Evolutionary conservation across 495 filamentous ascomycete species (phyloP).

Genomic region (Penicillium cinerascens): DNA sequence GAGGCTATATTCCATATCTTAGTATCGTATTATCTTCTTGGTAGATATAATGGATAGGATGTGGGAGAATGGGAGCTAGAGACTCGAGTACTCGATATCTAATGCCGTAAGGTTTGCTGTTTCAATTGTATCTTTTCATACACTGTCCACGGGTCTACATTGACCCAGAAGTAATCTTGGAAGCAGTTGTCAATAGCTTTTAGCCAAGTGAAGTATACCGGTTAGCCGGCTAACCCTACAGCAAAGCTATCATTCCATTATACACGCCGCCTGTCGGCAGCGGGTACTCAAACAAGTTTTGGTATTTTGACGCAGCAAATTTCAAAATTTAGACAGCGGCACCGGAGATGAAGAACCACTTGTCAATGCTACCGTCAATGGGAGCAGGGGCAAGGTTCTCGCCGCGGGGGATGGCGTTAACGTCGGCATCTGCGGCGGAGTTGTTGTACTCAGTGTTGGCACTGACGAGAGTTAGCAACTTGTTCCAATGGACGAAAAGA

Average conservation of each 20-base stretch:
- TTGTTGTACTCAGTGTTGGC: slow-evolving; percentile 69
- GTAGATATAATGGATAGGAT: too few species aligned
- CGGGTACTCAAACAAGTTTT: slow-evolving; percentile 16
- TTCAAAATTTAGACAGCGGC: slow-evolving; percentile 68
- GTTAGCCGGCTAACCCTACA: background rate
- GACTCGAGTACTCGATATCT: too few species aligned
- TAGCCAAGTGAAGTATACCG: background rate
- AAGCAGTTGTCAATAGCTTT: background rate
- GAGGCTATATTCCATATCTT: too few species aligned
- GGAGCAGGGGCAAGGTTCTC: slow-evolving; percentile 80
- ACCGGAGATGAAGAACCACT: slow-evolving; percentile 99
- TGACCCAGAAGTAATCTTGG: too few species aligned
- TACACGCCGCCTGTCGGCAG: slow-evolving; percentile 5
- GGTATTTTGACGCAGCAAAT: slow-evolving; percentile 10
- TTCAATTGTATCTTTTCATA: too few species aligned
- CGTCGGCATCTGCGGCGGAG: slow-evolving; percentile 58
- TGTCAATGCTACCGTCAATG: slow-evolving; percentile 96
- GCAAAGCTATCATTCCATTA: slow-evolving; percentile 7
- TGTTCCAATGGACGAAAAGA: background rate
- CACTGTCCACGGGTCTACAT: too few species aligned
- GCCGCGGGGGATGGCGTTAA: slow-evolving; percentile 65
- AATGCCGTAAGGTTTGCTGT: too few species aligned
- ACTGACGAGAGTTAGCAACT: slow-evolving; percentile 47
- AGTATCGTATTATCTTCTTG: too few species aligned
- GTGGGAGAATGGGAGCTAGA: too few species aligned